Percentiles rank a stretch among this genome's conserved stretches.
phyloP scores from a whole-genome alignment of 2,329 filamentous ascomycete species.

The Ascochyta viciae-villosae region DNA sequence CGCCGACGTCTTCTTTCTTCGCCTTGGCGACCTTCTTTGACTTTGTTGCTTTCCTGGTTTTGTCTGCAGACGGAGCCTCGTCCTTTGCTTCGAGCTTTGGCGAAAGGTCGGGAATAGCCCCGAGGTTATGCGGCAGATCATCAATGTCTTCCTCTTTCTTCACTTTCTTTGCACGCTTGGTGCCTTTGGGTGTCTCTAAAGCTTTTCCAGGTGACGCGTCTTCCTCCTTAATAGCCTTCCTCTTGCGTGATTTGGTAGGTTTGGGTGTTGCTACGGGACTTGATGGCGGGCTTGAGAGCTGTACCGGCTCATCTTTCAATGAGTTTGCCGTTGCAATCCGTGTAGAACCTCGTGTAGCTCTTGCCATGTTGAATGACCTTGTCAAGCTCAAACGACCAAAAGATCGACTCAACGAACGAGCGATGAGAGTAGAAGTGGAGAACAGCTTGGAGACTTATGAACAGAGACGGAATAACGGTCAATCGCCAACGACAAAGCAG shows the following conservation, averaged over 20 bases:
- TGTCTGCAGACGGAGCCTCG: constrained; percentile 19
- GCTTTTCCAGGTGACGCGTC: constrained; percentile 12
- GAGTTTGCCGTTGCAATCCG: constrained; percentile 19
- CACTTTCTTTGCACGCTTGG: constrained; percentile 48
- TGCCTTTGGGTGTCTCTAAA: constrained; percentile 28
- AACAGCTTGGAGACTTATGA: constrained; percentile 21
- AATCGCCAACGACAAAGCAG: not conserved
- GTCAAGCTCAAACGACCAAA: constrained; percentile 1
- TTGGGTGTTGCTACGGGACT: constrained; percentile 49
- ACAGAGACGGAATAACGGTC: not conserved
- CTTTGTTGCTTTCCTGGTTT: constrained; percentile 30
- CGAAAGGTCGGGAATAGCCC: constrained; percentile 35
- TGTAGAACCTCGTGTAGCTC: constrained; percentile 41
- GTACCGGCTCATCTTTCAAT: constrained; percentile 36
- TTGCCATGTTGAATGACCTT: constrained; percentile 34
- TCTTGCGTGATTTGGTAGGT: constrained; percentile 33
- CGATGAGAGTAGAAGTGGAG: constrained; percentile 7
- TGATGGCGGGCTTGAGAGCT: constrained; percentile 55
- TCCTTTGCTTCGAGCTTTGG: constrained; percentile 15
- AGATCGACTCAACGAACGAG: constrained; percentile 4
- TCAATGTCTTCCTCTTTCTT: constrained; percentile 52
- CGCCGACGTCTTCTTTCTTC: constrained; percentile 32
- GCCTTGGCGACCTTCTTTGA: constrained; percentile 19
- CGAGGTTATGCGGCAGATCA: constrained; percentile 65
- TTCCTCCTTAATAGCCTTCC: constrained; percentile 36